These are phyloP conservation scores for Magnusiomyces fungicola DNA, from an alignment of 1,139 yeast species.

Conservation along the genomic window DNA sequence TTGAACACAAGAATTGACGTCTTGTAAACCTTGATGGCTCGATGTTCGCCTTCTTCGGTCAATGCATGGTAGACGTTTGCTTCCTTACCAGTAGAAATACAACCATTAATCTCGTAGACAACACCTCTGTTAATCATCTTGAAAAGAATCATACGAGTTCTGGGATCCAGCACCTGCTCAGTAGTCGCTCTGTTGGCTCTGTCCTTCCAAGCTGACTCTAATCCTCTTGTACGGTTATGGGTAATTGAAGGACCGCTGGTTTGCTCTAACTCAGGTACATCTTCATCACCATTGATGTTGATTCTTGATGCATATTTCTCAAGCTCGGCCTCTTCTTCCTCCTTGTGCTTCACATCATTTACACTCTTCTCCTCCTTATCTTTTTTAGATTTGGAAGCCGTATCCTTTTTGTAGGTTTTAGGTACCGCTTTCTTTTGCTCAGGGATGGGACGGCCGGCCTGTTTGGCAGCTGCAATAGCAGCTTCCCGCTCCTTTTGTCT, in stretches of 20 bases:
- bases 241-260: neutral
- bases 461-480: constrained; percentile 1
- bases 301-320: constrained; percentile 3
- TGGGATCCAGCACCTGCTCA: constrained; percentile 92
- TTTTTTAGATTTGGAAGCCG: neutral
- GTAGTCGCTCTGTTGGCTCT: constrained; percentile 93
- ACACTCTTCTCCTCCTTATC: neutral
- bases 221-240: neutral
- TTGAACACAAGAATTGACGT: constrained; percentile 93
- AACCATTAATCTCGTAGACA: constrained; percentile 82
- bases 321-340: neutral
- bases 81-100: constrained; percentile 94
- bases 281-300: constrained; percentile 3
- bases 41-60: constrained; percentile 47
- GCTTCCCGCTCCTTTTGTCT: neutral
- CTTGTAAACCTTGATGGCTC: constrained; percentile 90
- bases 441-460: neutral
- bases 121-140: constrained; percentile 78
- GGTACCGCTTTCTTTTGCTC: neutral
- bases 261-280: neutral
- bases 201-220: constrained; percentile 39
- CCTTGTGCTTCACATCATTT: neutral
- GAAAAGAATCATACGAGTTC: constrained; percentile 77
- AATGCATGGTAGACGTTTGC: constrained; percentile 96
- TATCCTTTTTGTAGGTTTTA: neutral